phyloP scores from a whole-genome alignment of 2,329 filamentous ascomycete species.

The Cladosporium sp. region DNA sequence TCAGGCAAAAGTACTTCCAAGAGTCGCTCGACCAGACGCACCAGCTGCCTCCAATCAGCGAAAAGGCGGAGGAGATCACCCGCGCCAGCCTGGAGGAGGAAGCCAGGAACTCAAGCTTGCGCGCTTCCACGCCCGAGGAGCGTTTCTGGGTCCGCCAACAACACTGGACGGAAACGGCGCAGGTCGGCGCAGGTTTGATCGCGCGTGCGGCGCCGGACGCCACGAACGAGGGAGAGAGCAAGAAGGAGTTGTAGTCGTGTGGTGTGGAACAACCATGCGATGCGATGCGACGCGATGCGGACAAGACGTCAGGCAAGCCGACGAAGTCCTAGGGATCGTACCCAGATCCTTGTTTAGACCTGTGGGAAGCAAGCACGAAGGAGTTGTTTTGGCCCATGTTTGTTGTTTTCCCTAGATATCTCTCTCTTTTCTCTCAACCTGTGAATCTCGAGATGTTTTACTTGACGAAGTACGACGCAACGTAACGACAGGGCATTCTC shows the following conservation, averaged over 20 bases:
- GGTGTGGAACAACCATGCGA: not conserved
- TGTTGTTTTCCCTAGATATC: not conserved
- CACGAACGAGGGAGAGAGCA: slow-evolving; percentile 27
- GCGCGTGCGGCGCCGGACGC: slow-evolving; percentile 36
- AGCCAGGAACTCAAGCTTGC: slow-evolving; percentile 43
- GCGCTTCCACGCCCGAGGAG: slow-evolving; percentile 44
- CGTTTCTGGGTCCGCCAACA: slow-evolving; percentile 56
- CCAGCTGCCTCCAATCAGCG: slow-evolving; percentile 48
- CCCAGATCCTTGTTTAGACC: no score
- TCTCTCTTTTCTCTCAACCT: not conserved
- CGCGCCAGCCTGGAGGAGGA: slow-evolving; percentile 64
- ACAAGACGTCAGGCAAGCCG: no score
- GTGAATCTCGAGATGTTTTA: not conserved
- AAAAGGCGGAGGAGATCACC: slow-evolving; percentile 61
- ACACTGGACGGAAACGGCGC: slow-evolving; percentile 52
- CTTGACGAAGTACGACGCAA: not conserved
- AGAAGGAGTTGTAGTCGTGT: slow-evolving; percentile 35
- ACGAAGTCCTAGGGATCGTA: no score
- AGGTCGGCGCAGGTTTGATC: slow-evolving; percentile 54
- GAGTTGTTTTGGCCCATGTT: not conserved
- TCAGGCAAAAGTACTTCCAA: slow-evolving; percentile 76
- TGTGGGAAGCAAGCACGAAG: no score
- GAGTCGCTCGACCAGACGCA: slow-evolving; percentile 64
- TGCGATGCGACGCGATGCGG: not conserved
- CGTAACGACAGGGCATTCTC: not conserved